Conservation (phyloP, 257 asterid genomes). For the Solanum ahanhuiri region DNA sequence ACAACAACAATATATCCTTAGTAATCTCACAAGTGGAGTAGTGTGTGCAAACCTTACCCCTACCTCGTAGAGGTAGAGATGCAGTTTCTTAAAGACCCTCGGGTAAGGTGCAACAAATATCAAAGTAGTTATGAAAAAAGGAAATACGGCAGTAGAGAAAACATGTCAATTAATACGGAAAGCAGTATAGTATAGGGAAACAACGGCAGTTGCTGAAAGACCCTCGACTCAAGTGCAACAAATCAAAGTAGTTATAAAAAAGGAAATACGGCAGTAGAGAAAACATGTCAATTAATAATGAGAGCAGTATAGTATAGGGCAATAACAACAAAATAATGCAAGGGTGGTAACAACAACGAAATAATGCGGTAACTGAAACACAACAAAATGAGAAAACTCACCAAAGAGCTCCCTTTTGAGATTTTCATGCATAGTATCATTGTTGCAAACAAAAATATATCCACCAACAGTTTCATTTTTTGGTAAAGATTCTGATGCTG, state of each 20-base stretch:
- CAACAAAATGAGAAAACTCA: conserved; percentile 9
- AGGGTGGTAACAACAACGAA: background rate
- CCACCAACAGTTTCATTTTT: conserved; percentile 93
- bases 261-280: background rate
- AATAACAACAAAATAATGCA: background rate
- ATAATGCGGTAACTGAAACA: background rate
- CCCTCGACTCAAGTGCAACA: no score
- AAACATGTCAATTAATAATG: background rate
- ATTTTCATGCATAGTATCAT: conserved; percentile 97
- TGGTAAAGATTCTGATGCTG: conserved; percentile 83
- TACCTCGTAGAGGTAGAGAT: no score
- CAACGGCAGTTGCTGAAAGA: no score
- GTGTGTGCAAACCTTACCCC: background rate
- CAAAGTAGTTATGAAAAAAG: background rate
- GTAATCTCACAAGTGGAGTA: background rate
- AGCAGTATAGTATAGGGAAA: background rate
- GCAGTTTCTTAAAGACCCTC: background rate
- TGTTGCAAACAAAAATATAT: conserved; percentile 92
- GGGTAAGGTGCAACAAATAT: background rate
- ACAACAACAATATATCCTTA: background rate
- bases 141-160: background rate
- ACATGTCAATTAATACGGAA: background rate
- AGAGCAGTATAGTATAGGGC: background rate
- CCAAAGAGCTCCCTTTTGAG: conserved; percentile 93
- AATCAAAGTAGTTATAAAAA: background rate